phyloP scores from a whole-genome alignment of 257 asterid species.

The Rubia yunnanensis region DNA sequence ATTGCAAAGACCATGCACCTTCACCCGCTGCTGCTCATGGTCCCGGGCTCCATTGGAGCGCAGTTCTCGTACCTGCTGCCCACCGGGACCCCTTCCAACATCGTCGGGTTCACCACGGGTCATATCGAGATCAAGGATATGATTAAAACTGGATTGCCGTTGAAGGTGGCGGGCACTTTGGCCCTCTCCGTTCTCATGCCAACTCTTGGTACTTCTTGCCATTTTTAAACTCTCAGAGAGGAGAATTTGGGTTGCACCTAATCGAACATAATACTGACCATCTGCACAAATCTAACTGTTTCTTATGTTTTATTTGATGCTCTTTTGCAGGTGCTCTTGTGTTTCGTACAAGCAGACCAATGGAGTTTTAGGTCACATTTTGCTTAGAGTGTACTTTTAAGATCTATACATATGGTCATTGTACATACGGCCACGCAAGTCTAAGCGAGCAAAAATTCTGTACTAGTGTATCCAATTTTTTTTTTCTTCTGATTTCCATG shows the following conservation, averaged over 20 bases:
- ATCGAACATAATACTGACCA: too few relatives aligned
- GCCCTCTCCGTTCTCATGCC: slow-evolving; percentile 71
- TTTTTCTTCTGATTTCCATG: background rate
- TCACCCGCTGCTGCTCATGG: slow-evolving; percentile 63
- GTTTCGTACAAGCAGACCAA: slow-evolving; percentile 41
- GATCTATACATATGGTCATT: background rate
- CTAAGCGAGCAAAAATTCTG: too few relatives aligned
- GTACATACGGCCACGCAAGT: background rate
- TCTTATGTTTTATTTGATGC: background rate
- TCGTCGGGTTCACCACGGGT: slow-evolving; percentile 78
- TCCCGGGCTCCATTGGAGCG: slow-evolving; percentile 73
- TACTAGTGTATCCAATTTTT: background rate
- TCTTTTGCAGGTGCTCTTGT: slow-evolving; percentile 53
- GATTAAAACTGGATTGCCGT: slow-evolving; percentile 50
- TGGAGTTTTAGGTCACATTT: background rate
- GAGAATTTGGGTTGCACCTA: too few relatives aligned
- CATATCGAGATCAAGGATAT: slow-evolving; percentile 64
- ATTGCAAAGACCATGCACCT: slow-evolving; percentile 48
- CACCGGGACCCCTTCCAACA: slow-evolving; percentile 78
- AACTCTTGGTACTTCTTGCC: slow-evolving; percentile 81
- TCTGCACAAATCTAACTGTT: too few relatives aligned
- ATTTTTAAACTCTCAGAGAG: too few relatives aligned
- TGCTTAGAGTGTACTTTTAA: background rate
- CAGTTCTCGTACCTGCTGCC: slow-evolving; percentile 68
- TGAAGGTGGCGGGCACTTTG: slow-evolving; percentile 47